A percentile compares a stretch with the other conserved stretches of the same genome.
These are phyloP conservation scores for Pseudogymnoascus pannorum DNA, from an alignment of 2,329 filamentous ascomycete species.

Conservation along the genomic window DNA sequence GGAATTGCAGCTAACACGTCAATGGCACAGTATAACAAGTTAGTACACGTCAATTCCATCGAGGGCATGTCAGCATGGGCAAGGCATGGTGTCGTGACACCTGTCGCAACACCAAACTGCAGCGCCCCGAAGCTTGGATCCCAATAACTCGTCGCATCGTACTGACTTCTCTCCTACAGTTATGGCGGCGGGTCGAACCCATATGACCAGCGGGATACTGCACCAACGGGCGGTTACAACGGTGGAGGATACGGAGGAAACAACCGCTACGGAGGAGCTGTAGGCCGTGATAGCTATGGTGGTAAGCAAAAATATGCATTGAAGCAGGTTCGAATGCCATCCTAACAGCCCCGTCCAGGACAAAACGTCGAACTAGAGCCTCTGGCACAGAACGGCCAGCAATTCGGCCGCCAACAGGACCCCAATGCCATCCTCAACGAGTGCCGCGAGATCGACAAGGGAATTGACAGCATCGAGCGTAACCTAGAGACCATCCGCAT, in stretches of 20 bases:
- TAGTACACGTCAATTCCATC: slow-evolving; percentile 13
- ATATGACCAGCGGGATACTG: slow-evolving; percentile 47
- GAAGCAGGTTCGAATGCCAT: slow-evolving; percentile 11
- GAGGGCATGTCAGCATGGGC: slow-evolving; percentile 10
- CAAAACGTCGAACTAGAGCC: slow-evolving; percentile 62
- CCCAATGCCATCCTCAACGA: slow-evolving; percentile 78
- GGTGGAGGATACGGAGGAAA: slow-evolving; percentile 25
- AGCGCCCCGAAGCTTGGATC: slow-evolving; percentile 2
- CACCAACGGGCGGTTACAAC: slow-evolving; percentile 33
- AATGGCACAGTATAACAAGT: slow-evolving; percentile 41
- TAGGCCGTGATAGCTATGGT: slow-evolving; percentile 34
- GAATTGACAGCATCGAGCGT: slow-evolving; percentile 65
- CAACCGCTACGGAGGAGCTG: slow-evolving; percentile 23
- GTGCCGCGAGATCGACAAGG: slow-evolving; percentile 70
- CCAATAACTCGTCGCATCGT: slow-evolving; percentile 27
- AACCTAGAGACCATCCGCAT: slow-evolving; percentile 65
- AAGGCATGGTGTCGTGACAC: slow-evolving; percentile 2
- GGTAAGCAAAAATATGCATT: slow-evolving; percentile 25
- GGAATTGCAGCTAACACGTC: background rate
- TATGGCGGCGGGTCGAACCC: slow-evolving; percentile 51
- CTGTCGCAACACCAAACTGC: slow-evolving; percentile 5
- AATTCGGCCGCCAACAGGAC: slow-evolving; percentile 44
- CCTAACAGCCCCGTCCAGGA: slow-evolving; percentile 16
- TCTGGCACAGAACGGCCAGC: slow-evolving; percentile 44
- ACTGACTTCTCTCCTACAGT: slow-evolving; percentile 30